These are phyloP conservation scores for Tubosaeta brunneosetosa DNA, from an alignment of 768 basidiomycete species.

Conservation along the genomic window DNA sequence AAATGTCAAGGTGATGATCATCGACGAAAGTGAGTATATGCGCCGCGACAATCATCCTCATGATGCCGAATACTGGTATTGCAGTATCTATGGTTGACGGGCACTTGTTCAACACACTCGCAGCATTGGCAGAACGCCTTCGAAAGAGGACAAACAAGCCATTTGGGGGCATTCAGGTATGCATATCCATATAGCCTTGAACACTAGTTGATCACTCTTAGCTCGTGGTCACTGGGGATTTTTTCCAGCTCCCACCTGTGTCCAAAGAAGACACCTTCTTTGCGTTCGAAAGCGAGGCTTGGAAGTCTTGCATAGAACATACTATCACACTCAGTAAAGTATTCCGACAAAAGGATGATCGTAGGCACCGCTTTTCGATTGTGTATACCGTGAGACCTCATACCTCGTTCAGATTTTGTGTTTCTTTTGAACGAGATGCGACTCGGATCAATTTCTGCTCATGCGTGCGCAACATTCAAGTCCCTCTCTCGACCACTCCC, in stretches of 20 bases:
- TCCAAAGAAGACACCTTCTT: constrained; percentile 48
- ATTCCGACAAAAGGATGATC: constrained; percentile 68
- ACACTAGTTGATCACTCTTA: constrained; percentile 10
- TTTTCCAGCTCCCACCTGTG: constrained; percentile 57
- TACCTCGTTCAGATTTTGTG: constrained; percentile 49
- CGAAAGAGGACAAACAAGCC: constrained; percentile 47
- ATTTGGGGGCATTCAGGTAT: constrained; percentile 65
- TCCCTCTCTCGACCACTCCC: constrained; percentile 35
- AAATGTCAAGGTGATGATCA: constrained; percentile 52
- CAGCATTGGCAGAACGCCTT: constrained; percentile 45
- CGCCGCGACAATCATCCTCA: background rate
- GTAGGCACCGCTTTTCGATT: constrained; percentile 33
- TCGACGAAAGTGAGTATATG: constrained; percentile 53
- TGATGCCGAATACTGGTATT: background rate
- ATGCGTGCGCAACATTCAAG: constrained; percentile 46
- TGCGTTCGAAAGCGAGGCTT: constrained; percentile 56
- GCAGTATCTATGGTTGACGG: constrained; percentile 72
- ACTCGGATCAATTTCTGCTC: constrained; percentile 47
- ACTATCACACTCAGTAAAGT: constrained; percentile 68
- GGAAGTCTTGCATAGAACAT: constrained; percentile 42
- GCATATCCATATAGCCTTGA: background rate
- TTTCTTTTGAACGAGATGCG: constrained; percentile 75
- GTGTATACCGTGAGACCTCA: background rate
- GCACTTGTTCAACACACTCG: constrained; percentile 54
- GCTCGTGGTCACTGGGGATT: constrained; percentile 54